These are phyloP conservation scores for Sporobolomyces pararoseus DNA, from an alignment of 768 basidiomycete species.

Conservation along the genomic window DNA sequence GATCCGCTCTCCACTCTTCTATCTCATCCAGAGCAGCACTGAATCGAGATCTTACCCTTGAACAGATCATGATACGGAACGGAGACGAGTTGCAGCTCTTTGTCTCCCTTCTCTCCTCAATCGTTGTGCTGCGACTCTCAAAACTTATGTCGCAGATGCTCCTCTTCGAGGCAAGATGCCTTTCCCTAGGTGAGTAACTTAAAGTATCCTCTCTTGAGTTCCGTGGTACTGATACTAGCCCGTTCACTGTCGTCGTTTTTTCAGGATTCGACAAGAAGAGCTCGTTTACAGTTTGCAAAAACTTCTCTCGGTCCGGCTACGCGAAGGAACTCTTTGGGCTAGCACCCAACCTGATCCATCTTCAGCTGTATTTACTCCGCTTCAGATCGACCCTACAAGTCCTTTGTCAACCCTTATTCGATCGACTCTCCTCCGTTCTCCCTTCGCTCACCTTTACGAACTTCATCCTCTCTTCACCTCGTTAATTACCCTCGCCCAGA, in stretches of 20 bases:
- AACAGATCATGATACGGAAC: constrained; percentile 54
- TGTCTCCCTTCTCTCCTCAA: constrained; percentile 68
- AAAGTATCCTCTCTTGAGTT: background rate
- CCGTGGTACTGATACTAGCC: no score
- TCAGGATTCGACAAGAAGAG: constrained; percentile 81
- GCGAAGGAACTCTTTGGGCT: constrained; percentile 72
- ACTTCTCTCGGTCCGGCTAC: constrained; percentile 66
- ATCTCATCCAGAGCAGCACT: background rate
- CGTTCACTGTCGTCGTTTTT: background rate
- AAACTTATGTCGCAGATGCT: constrained; percentile 77
- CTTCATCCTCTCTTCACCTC: constrained; percentile 61
- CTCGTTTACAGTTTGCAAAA: constrained; percentile 76
- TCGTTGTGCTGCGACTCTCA: constrained; percentile 67
- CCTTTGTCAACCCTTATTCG: constrained; percentile 60
- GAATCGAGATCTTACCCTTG: background rate
- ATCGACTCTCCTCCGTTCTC: constrained; percentile 69
- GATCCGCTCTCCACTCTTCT: no score
- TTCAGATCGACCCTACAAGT: constrained; percentile 54
- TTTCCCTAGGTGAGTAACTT: constrained; percentile 66
- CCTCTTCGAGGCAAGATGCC: constrained; percentile 79
- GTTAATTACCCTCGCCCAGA: constrained; percentile 18
- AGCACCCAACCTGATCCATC: constrained; percentile 63
- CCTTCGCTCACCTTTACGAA: constrained; percentile 80
- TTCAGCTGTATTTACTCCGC: constrained; percentile 46
- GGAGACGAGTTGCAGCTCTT: constrained; percentile 68